Conservation (phyloP, 129 eudicot species). For the Lactuca saligna region DNA sequence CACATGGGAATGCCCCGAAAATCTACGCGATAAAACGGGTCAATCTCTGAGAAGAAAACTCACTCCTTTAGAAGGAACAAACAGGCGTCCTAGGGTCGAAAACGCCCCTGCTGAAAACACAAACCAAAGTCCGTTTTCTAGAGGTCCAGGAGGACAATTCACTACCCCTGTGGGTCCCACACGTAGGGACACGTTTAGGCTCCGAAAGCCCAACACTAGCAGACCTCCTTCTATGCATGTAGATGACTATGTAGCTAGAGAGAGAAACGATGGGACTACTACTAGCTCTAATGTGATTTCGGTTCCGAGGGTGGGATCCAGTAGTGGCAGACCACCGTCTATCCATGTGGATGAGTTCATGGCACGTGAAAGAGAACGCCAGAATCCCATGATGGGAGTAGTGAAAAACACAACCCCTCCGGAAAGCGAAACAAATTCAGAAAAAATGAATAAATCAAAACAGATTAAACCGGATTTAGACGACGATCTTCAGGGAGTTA, state of each 20-base stretch:
- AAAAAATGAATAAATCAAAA: constrained; percentile 52
- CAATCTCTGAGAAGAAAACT: constrained; percentile 62
- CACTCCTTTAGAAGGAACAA: constrained; percentile 59
- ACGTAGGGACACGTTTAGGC: constrained; percentile 87
- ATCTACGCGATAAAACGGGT: constrained; percentile 67
- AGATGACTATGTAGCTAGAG: constrained; percentile 98
- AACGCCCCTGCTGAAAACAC: constrained; percentile 45
- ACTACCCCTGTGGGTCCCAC: constrained; percentile 63
- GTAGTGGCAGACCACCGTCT: constrained; percentile 96
- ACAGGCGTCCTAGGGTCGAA: constrained; percentile 75
- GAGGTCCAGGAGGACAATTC: constrained; percentile 60
- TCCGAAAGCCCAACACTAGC: constrained; percentile 97
- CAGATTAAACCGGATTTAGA: constrained; percentile 73
- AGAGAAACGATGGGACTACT: constrained; percentile 75
- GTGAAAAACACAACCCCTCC: constrained; percentile 40
- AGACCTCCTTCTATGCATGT: constrained; percentile 99
- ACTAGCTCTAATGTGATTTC: constrained; percentile 78
- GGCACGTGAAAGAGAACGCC: constrained; percentile 96
- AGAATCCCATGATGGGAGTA: constrained; percentile 46
- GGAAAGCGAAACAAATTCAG: constrained; percentile 44
- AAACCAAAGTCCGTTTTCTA: constrained; percentile 47
- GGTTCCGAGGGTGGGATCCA: constrained; percentile 73
- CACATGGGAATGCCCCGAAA: constrained; percentile 96
- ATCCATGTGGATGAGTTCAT: constrained; percentile 96
- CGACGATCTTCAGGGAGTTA: constrained; percentile 94